Evolutionary conservation across 768 basidiomycete species (phyloP), one percentile per base, ranked within the genome.

Genomic region (Lanmaoa rubissima): DNA sequence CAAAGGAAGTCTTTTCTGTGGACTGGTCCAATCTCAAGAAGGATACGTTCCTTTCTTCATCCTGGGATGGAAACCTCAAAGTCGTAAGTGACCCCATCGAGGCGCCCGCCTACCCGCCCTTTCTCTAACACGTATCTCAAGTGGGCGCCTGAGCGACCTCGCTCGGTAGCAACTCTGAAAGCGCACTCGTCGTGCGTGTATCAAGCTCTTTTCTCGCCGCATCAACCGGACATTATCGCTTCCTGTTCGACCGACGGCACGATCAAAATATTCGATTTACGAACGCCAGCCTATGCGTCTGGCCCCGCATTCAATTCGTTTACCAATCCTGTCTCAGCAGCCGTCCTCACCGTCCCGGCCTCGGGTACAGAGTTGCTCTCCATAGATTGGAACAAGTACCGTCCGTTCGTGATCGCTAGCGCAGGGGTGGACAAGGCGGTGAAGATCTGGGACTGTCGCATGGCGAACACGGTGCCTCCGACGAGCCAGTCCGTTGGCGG

Each of bases 21-120:
- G 92, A 98, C 71, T 98, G 96, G 95, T 94, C 89, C 59, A 98
- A 97, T 73, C 72, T 95, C 59, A 85, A 87, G 64, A 97, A 96
- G 69, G 89, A 93, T 61, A 82, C 82, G 1, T 95, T 97, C 69
- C 83, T 81, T 10, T 94, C 94, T 12, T 82, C 91, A 26, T 92
- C 88, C 13, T 98, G 95, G 95, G 96, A 98, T 66, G 93, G 92
- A 28, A 82, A 79, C 14, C 81, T 95, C 41, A 98, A 97, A 75
- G 65, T 97, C 47, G 95, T 94, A 60, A 46, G 90, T 78, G 6
- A 16, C 9, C n/a, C 31, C 34, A 21, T 42, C 13, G n/a, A 21
- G 10, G 1, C 42, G 45, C 53, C 38, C 46, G 9, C 4, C 9
- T 9, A 12, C 36, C 26, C 10, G 0, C 10, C 12, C 35, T 26